Evolutionary conservation across 495 filamentous ascomycete species (phyloP).

Genomic region (Hypoxylon intermedium): DNA sequence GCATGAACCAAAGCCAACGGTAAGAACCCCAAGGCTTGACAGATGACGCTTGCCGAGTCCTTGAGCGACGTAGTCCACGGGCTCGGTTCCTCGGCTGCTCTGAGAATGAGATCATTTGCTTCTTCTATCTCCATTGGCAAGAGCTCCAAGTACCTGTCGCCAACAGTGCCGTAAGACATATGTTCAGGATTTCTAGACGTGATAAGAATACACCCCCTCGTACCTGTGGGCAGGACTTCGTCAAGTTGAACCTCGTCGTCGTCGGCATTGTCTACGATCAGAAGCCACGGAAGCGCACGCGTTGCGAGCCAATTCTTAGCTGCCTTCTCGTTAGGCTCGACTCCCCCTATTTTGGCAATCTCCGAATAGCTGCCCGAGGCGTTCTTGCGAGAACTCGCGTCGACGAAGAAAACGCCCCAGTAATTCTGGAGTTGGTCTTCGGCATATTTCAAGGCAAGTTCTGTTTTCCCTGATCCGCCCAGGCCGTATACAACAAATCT

Average conservation of each 20-base stretch:
- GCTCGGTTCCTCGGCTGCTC: conserved; percentile 41
- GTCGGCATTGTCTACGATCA: conserved; percentile 53
- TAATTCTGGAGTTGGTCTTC: conserved; percentile 38
- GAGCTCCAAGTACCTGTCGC: conserved; percentile 40
- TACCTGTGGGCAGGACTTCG: conserved; percentile 43
- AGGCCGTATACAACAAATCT: conserved; percentile 47
- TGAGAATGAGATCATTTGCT: conserved; percentile 50
- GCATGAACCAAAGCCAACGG: conserved; percentile 52
- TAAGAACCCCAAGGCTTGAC: conserved; percentile 42
- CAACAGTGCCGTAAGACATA: conserved; percentile 43
- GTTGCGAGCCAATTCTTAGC: conserved; percentile 43
- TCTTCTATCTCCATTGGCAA: conserved; percentile 42
- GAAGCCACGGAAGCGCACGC: conserved; percentile 38
- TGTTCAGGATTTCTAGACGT: conserved; percentile 47
- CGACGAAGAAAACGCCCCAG: conserved; percentile 15
- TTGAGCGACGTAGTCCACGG: conserved; percentile 26
- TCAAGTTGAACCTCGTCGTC: conserved; percentile 42
- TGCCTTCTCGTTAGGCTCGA: conserved; percentile 35
- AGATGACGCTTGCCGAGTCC: conserved; percentile 39
- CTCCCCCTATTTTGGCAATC: conserved; percentile 37
- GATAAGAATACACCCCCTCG: conserved; percentile 41
- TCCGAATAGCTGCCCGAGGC: conserved; percentile 23
- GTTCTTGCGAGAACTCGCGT: not conserved
- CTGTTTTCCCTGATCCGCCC: conserved; percentile 51
- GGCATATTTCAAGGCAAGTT: conserved; percentile 47